These are phyloP conservation scores for Nakaseomyces delphensis DNA, from an alignment of 1,139 yeast genomes.

Conservation along the genomic window DNA sequence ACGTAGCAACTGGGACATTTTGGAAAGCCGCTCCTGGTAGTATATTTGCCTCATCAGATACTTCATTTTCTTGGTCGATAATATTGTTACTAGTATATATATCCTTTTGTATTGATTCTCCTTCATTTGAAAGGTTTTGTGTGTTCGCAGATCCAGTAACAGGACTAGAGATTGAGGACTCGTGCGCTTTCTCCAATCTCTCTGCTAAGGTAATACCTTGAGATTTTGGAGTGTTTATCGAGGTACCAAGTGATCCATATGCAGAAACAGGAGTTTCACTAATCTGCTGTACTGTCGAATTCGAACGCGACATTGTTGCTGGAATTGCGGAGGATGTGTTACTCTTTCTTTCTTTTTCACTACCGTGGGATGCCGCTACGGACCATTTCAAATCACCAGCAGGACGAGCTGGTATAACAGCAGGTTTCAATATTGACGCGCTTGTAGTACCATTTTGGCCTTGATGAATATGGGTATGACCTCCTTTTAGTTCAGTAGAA, in stretches of 20 bases:
- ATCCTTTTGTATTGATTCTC: not conserved
- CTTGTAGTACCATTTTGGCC: slow-evolving; percentile 27
- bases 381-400: slow-evolving; percentile 65
- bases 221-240: slow-evolving; percentile 11
- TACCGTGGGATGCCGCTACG: slow-evolving; percentile 50
- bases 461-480: slow-evolving; percentile 25
- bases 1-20: not conserved
- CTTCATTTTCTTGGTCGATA: not conserved
- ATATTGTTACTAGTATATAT: not conserved
- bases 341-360: slow-evolving; percentile 22
- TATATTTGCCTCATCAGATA: slow-evolving; percentile 16
- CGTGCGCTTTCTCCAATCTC: slow-evolving; percentile 5
- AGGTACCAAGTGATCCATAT: slow-evolving; percentile 12
- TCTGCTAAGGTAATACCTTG: slow-evolving; percentile 12
- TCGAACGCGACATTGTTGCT: not conserved
- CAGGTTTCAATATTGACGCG: slow-evolving; percentile 52
- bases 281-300: not conserved
- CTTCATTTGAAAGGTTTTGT: too few species aligned
- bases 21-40: not conserved
- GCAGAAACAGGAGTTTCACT: slow-evolving; percentile 6
- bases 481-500: slow-evolving; percentile 2
- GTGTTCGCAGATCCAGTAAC: not conserved
- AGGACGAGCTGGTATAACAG: slow-evolving; percentile 56
- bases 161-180: not conserved
- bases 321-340: not conserved